phyloP scores from a whole-genome alignment of 2,329 filamentous ascomycete species.

The Xylaria sp. region DNA sequence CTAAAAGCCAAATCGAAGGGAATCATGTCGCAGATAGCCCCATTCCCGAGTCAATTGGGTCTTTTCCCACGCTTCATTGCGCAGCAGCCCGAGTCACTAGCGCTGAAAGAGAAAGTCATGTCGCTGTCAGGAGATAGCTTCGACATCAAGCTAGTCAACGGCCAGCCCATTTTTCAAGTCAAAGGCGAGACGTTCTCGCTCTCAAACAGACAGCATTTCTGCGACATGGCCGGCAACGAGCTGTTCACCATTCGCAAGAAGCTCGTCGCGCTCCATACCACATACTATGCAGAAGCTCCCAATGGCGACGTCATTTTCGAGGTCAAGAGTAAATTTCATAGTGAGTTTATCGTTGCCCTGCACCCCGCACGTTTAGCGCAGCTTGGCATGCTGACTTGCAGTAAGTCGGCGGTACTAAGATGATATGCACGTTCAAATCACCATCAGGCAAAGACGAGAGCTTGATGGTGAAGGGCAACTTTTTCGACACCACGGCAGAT shows the following conservation, averaged over 20 bases:
- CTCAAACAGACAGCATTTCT: constrained; percentile 65
- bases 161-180: constrained; percentile 64
- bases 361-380: background rate
- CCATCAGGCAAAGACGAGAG: constrained; percentile 54
- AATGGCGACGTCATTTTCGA: constrained; percentile 61
- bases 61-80: constrained; percentile 55
- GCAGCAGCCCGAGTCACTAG: constrained; percentile 58
- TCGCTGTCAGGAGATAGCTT: constrained; percentile 73
- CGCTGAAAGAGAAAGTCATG: constrained; percentile 70
- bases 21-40: constrained; percentile 8
- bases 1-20: background rate
- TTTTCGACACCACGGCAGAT: constrained; percentile 65
- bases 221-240: constrained; percentile 52
- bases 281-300: constrained; percentile 61
- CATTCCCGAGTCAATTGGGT: constrained; percentile 45
- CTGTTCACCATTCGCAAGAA: constrained; percentile 57
- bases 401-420: constrained; percentile 7
- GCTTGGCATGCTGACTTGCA: constrained; percentile 2
- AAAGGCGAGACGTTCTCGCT: constrained; percentile 65
- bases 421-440: constrained; percentile 4
- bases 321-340: constrained; percentile 63
- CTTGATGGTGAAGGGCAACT: constrained; percentile 71
- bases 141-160: constrained; percentile 65
- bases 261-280: constrained; percentile 60
- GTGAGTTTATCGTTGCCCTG: constrained; percentile 52